These are phyloP conservation scores for Pythium aquatile DNA, from an alignment of 352 stramenopile genomes.

Conservation along the genomic window DNA sequence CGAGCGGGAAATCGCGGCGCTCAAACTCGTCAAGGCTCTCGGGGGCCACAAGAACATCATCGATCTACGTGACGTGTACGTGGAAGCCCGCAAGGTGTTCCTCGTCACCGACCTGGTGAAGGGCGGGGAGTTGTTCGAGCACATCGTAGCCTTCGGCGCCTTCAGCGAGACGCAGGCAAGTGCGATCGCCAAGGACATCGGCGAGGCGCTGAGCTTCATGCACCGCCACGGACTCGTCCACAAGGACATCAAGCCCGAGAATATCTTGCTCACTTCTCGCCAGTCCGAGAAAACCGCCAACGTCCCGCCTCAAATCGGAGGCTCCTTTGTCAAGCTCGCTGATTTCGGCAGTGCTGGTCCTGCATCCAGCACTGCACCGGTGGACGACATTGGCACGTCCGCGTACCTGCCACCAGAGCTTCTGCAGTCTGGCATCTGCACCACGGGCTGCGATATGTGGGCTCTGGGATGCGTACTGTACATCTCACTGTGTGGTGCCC, in stretches of 20 bases:
- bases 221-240: constrained; percentile 71
- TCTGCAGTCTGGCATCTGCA: constrained; percentile 49
- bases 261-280: constrained; percentile 57
- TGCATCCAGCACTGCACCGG: constrained; percentile 26
- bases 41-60: constrained; percentile 88
- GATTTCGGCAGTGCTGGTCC: constrained; percentile 81
- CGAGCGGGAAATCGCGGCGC: constrained; percentile 65
- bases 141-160: constrained; percentile 74
- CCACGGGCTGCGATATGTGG: constrained; percentile 76
- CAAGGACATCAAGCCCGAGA: constrained; percentile 85
- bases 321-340: constrained; percentile 56
- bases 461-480: constrained; percentile 92
- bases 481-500: constrained; percentile 90
- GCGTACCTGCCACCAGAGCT: constrained; percentile 73
- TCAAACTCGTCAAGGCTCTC: constrained; percentile 71
- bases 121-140: constrained; percentile 90
- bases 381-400: constrained; percentile 71
- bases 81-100: constrained; percentile 72
- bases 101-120: constrained; percentile 86
- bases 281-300: constrained; percentile 27
- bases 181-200: constrained; percentile 52
- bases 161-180: constrained; percentile 52
- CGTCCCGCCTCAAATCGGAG: constrained; percentile 14
- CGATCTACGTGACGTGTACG: constrained; percentile 78
- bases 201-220: constrained; percentile 63